Conservation (phyloP, 352 stramenopile species). For the Phytophthora fragariae region DNA sequence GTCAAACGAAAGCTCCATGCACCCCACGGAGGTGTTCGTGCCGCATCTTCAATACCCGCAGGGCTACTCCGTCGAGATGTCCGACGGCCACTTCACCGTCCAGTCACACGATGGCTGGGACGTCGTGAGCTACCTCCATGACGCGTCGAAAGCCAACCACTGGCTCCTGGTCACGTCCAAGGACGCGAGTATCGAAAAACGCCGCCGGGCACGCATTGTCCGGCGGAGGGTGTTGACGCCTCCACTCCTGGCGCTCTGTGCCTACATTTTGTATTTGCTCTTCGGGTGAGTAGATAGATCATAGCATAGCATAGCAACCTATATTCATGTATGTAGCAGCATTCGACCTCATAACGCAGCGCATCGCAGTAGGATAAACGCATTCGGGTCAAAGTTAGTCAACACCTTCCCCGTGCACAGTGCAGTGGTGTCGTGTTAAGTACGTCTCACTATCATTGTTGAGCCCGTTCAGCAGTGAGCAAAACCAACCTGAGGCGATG, state of each 20-base stretch:
- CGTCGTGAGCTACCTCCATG: slow-evolving; percentile 64
- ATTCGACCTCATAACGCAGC: slow-evolving; percentile 17
- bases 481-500: slow-evolving; percentile 49
- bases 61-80: slow-evolving; percentile 64
- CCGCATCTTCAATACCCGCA: slow-evolving; percentile 77
- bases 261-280: slow-evolving; percentile 47
- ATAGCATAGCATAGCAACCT: neutral
- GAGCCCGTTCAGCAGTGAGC: neutral
- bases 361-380: neutral
- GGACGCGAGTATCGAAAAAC: slow-evolving; percentile 46
- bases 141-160: slow-evolving; percentile 44
- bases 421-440: neutral
- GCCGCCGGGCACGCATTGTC: slow-evolving; percentile 29
- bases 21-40: slow-evolving; percentile 73
- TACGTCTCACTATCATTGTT: neutral
- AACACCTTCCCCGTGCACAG: neutral
- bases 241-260: slow-evolving; percentile 27
- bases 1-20: slow-evolving; percentile 36
- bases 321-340: slow-evolving; percentile 6
- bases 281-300: slow-evolving; percentile 17
- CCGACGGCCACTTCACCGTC: slow-evolving; percentile 63
- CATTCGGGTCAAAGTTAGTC: neutral
- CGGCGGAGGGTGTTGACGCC: slow-evolving; percentile 25
- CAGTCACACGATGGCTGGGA: slow-evolving; percentile 69
- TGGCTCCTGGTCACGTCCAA: slow-evolving; percentile 59